Base-by-base conservation (phyloP, 1,284 basidiomycete species). In the Ceratorhiza oryzae-sativae region DNA sequence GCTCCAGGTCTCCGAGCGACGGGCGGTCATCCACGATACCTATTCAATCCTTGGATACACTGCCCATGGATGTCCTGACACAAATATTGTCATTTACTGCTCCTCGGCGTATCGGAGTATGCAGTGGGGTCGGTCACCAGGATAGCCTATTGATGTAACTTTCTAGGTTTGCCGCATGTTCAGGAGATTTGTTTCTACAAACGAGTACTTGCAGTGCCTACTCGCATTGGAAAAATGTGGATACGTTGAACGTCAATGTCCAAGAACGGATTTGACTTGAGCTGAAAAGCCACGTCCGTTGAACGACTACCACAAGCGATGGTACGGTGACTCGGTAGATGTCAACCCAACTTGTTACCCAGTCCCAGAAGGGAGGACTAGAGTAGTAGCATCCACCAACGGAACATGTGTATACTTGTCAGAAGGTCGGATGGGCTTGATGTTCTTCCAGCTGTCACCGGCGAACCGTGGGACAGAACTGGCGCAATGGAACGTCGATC, bases 131-230 rank as follows among this genome's bases (percentile, higher is more conserved):
- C 4, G n/a, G 9, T 18, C 9, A 18, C 42, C 4, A 45, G 10
- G 4, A 18, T 18, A 45, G 23, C 46, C 18, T 5, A 49, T 18
- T 18, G 18, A 23, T 23, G 1, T 36, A 23, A 34, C 18, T 36
- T 15, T 9, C 18, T 13, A 58, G 58, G 58, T 45, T 10, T 59
- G 36, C 58, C 34, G 41, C n/a, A 27, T 13, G 20, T 13, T 59
- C 1, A 20, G 58, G 36, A 23, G n/a, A 15, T 18, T 59, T 1
- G 39, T 58, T 6, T 34, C 30, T 23, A 23, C 30, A 20, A 58
- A 58, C n/a, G 55, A 34, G 1, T 59, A 59, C 20, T 23, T 59
- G 18, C 58, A 59, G 58, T 45, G 42, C 58, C n/a, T 59, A 10
- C 58, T 59, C 10, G 8, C 30, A 27, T 30, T 59, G 3, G 36